Conservation (phyloP, 352 stramenopile genomes). For the Pythium rhizo-oryzae region DNA sequence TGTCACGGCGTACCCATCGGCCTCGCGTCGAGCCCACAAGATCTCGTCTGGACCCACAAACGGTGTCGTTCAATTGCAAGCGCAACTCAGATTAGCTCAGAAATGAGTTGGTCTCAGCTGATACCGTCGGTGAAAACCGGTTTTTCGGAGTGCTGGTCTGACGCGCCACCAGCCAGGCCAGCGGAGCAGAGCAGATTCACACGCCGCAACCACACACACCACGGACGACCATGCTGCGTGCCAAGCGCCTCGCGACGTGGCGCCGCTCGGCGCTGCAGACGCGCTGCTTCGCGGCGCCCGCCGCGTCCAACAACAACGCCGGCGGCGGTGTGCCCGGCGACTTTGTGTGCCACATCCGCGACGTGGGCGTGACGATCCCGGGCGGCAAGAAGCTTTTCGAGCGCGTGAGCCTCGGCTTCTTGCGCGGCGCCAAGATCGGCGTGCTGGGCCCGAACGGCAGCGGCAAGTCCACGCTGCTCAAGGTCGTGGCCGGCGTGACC, state of each 20-base stretch:
- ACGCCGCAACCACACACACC: not conserved
- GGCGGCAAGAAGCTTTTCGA: conserved; percentile 88
- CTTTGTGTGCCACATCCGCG: conserved; percentile 81
- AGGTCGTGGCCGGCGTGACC: conserved; percentile 94
- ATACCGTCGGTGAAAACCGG: conserved; percentile 6
- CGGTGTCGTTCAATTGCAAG: conserved; percentile 3
- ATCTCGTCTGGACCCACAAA: not conserved
- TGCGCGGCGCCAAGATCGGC: conserved; percentile 94
- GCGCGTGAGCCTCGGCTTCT: conserved; percentile 73
- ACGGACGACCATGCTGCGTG: conserved; percentile 5
- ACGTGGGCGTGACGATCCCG: conserved; percentile 76
- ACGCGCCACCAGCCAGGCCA: not conserved
- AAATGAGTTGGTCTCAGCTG: conserved; percentile 14
- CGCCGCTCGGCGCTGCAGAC: conserved; percentile 8
- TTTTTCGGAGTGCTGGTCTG: conserved; percentile 1
- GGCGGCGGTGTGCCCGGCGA: conserved; percentile 78
- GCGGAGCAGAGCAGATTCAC: not conserved
- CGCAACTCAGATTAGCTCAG: not conserved
- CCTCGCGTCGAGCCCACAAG: not conserved
- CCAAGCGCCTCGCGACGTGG: not conserved
- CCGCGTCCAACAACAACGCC: conserved; percentile 48
- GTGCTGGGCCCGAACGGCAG: conserved; percentile 95
- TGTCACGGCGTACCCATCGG: not conserved
- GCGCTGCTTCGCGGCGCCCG: conserved; percentile 25
- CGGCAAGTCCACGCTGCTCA: conserved; percentile 96